Base-by-base conservation (phyloP, 1,284 basidiomycete genomes). In the Boletus coffeatus region DNA sequence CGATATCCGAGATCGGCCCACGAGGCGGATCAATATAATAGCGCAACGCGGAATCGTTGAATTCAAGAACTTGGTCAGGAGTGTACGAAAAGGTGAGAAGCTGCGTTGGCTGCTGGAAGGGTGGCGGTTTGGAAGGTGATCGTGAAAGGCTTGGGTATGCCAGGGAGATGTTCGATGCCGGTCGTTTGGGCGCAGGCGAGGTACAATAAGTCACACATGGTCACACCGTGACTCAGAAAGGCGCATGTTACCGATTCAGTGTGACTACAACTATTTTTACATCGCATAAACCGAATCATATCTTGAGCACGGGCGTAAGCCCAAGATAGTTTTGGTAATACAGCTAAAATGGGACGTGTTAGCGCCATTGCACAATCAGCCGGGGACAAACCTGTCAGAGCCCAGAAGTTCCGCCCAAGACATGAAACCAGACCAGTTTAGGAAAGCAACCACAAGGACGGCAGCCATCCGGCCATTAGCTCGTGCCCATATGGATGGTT, bases 281-380 rank as follows among this genome's bases (percentile, higher is more conserved):
- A 29, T 29, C 29, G 94, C 4, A 94, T 67, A 66, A 95, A 80
- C 8, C 90, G 85, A 29, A 94, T 72, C 75, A 94, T 92, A 29
- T 29, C 0, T 91, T 88, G 13, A 82, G 78, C 36, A 95, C 77
- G 1, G 89, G 83, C 5, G 76, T 77, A 55, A 84, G 74, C 1
- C 74, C 70, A 62, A 79, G 69, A 69, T 86, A 92, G 57, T 84
- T 79, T 68, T 92, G 89, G 70, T 90, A 91, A 70, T 84, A 91
- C 2, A 91, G 69, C 83, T 86, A 59, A 41, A 37, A 2, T 21
- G 25, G 11, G 21, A 50, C 1, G 39, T 6, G 25, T 75, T 13
- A 74, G 56, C 34, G 9, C 5, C 6, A 21, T 57, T 13, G 2
- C 8, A 50, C 7, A 21, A 13, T 56, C 6, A 57, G 13, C 9